Conservation (phyloP, 331 rosid genomes). For the Phaseolus coccineus region DNA sequence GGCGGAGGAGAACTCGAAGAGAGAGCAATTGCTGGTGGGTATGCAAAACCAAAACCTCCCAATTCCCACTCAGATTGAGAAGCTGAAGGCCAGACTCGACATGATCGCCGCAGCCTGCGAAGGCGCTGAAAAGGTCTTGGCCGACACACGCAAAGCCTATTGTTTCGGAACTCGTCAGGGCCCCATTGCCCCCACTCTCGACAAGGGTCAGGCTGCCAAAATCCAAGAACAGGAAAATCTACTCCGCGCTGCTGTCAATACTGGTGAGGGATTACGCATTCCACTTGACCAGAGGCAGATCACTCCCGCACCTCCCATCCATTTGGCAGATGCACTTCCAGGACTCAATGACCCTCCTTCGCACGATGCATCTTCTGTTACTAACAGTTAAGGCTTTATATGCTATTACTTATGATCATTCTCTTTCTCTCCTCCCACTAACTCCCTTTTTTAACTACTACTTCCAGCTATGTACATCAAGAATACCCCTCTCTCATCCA, state of each 20-base stretch:
- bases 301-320: slow-evolving; percentile 81
- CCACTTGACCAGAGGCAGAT: slow-evolving; percentile 84
- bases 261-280: slow-evolving; percentile 79
- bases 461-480: slow-evolving; percentile 70
- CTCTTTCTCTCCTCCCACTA: too few species aligned
- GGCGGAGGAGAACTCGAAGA: slow-evolving; percentile 72
- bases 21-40: slow-evolving; percentile 83
- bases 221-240: slow-evolving; percentile 91
- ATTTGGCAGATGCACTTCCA: slow-evolving; percentile 76
- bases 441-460: not conserved
- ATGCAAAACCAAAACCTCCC: slow-evolving; percentile 87
- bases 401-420: not conserved
- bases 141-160: slow-evolving; percentile 94
- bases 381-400: slow-evolving; percentile 48
- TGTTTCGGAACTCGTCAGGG: slow-evolving; percentile 92
- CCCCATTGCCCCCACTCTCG: slow-evolving; percentile 79
- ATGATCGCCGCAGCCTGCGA: slow-evolving; percentile 96
- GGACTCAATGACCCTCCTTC: slow-evolving; percentile 61
- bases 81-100: slow-evolving; percentile 82
- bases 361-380: slow-evolving; percentile 58
- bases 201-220: slow-evolving; percentile 96
- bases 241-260: slow-evolving; percentile 92
- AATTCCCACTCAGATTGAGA: slow-evolving; percentile 74
- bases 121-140: slow-evolving; percentile 91
- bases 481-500: slow-evolving; percentile 69